Conservation (phyloP, 306 rosid species). For the Sindora glabra region DNA sequence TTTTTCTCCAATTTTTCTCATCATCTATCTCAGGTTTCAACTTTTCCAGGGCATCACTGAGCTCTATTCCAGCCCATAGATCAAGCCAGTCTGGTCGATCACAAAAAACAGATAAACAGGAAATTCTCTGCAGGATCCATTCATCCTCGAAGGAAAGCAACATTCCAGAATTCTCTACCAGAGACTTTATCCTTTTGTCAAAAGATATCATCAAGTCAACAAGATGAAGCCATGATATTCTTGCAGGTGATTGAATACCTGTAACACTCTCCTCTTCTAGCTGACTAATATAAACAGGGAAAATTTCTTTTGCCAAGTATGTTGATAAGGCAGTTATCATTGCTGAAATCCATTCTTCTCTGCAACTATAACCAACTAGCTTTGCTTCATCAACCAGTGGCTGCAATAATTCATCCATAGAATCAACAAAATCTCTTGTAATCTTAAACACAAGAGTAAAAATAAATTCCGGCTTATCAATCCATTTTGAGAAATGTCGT, state of each 20-base stretch:
- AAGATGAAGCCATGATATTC: slow-evolving; percentile 72
- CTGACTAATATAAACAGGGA: slow-evolving; percentile 56
- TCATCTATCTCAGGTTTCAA: slow-evolving; percentile 45
- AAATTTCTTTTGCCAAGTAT: slow-evolving; percentile 78
- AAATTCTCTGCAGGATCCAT: slow-evolving; percentile 43
- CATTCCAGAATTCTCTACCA: slow-evolving; percentile 71
- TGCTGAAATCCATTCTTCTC: slow-evolving; percentile 94
- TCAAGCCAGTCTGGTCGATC: slow-evolving; percentile 96
- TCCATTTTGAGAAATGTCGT: slow-evolving; percentile 83
- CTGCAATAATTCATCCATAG: slow-evolving; percentile 84
- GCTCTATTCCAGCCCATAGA: slow-evolving; percentile 85
- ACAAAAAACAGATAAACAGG: slow-evolving; percentile 72
- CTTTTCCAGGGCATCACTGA: slow-evolving; percentile 58
- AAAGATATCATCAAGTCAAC: slow-evolving; percentile 91
- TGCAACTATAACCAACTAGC: slow-evolving; percentile 78
- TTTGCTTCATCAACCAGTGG: slow-evolving; percentile 88
- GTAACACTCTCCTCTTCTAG: slow-evolving; percentile 41
- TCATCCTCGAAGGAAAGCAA: slow-evolving; percentile 56
- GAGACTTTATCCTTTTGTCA: slow-evolving; percentile 74
- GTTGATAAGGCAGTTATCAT: slow-evolving; percentile 78
- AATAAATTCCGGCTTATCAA: slow-evolving; percentile 76
- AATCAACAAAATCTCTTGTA: slow-evolving; percentile 73
- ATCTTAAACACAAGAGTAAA: slow-evolving; percentile 83
- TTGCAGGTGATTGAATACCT: slow-evolving; percentile 44
- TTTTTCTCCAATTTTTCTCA: slow-evolving; percentile 70